Evolutionary conservation across 805 yeast genomes (phyloP).

Genomic region (Phaffomyces opuntiae): DNA sequence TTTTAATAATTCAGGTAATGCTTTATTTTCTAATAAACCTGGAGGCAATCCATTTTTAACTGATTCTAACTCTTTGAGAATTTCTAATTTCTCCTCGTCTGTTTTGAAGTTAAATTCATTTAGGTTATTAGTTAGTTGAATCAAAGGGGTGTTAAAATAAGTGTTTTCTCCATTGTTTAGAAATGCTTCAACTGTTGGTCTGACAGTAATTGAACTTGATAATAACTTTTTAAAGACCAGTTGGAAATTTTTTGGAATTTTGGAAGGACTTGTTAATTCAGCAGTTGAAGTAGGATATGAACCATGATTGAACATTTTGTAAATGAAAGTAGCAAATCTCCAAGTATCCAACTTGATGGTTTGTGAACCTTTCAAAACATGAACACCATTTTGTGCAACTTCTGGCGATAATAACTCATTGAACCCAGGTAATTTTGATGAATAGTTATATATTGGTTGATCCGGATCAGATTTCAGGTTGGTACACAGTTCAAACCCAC

Average conservation of each 20-base stretch:
- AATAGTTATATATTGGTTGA: constrained; percentile 29
- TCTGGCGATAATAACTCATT: constrained; percentile 46
- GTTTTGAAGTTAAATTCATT: constrained; percentile 48
- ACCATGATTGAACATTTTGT: constrained; percentile 33
- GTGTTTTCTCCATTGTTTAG: constrained; percentile 20
- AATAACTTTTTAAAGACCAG: constrained; percentile 34
- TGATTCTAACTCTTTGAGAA: constrained; percentile 32
- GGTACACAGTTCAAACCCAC: constrained; percentile 70
- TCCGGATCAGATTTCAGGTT: constrained; percentile 31
- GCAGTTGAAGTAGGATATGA: constrained; percentile 5
- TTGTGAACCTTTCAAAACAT: constrained; percentile 24
- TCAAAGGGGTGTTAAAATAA: constrained; percentile 36
- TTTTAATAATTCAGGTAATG: constrained; percentile 63
- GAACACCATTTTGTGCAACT: constrained; percentile 37
- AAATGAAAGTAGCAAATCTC: constrained; percentile 51
- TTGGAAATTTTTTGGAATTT: constrained; percentile 33
- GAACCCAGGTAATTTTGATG: constrained; percentile 27
- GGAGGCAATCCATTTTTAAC: constrained; percentile 35
- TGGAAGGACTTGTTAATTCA: constrained; percentile 4
- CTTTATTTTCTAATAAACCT: constrained; percentile 48
- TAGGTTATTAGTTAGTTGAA: constrained; percentile 45
- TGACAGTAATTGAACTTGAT: constrained; percentile 28
- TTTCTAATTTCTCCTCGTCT: constrained; percentile 44
- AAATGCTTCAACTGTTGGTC: constrained; percentile 29
- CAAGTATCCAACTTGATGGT: constrained; percentile 56